A percentile compares a stretch with the other conserved stretches of the same genome.
Evolutionary conservation across 805 yeast species (phyloP).

Genomic region (Candida ipomoeae): DNA sequence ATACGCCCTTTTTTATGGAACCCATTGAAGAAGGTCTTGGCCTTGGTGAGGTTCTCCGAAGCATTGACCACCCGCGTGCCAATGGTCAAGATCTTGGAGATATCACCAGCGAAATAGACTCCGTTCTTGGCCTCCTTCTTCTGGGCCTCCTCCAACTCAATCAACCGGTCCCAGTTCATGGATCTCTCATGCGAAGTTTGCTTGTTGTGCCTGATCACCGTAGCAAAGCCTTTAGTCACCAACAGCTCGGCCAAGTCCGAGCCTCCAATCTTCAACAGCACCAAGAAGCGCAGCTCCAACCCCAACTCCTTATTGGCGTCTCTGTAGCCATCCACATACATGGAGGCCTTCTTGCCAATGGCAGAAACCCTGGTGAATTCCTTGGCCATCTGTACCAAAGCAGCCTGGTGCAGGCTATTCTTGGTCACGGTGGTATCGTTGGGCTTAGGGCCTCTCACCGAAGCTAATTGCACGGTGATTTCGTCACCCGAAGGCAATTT

Average conservation of each 20-base stretch:
- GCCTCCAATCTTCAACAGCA: conserved; percentile 44
- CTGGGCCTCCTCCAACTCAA: conserved; percentile 66
- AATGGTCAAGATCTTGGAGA: conserved; percentile 47
- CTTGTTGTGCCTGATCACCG: conserved; percentile 74
- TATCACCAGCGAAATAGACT: conserved; percentile 47
- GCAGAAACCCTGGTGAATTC: conserved; percentile 67
- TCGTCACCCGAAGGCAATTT: conserved; percentile 50
- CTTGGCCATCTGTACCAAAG: conserved; percentile 60
- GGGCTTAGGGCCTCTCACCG: conserved; percentile 70
- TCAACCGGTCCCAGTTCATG: conserved; percentile 69
- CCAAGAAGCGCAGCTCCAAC: conserved; percentile 63
- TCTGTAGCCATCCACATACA: conserved; percentile 61
- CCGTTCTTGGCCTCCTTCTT: conserved; percentile 53
- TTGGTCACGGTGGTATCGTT: conserved; percentile 48
- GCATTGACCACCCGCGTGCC: conserved; percentile 71
- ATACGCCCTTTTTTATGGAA: conserved; percentile 62
- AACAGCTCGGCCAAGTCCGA: conserved; percentile 61
- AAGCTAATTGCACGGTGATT: conserved; percentile 67
- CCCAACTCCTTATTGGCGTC: conserved; percentile 51
- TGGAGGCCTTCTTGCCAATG: conserved; percentile 67
- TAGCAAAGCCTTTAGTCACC: conserved; percentile 65
- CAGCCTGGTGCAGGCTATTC: conserved; percentile 36
- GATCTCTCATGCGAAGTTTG: conserved; percentile 66
- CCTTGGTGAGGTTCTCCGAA: conserved; percentile 66
- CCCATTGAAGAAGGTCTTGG: conserved; percentile 69